Evolutionary conservation across 352 stramenopile species (phyloP).

Genomic region (Phytophthora rubi): DNA sequence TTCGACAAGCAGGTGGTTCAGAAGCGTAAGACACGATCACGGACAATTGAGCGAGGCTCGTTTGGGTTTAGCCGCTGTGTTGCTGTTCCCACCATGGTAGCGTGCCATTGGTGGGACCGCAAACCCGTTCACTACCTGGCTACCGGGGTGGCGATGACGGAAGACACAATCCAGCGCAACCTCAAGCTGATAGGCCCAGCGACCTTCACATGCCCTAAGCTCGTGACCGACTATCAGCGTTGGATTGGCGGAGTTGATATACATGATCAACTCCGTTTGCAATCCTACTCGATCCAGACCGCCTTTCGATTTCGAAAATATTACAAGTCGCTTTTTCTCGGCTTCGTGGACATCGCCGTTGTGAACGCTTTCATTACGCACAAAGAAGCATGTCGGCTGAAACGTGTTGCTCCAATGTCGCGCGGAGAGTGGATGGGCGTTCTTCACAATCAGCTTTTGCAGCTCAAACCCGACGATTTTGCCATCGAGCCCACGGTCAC

Average conservation of each 20-base stretch:
- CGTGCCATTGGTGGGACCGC: constrained; percentile 32
- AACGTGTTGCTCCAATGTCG: not conserved
- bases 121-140: constrained; percentile 44
- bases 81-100: constrained; percentile 21
- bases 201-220: constrained; percentile 20
- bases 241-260: constrained; percentile 1
- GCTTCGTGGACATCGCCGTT: not conserved
- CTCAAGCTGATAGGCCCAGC: constrained; percentile 13
- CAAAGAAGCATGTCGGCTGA: not conserved
- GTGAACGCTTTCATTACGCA: not conserved
- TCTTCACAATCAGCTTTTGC: not conserved
- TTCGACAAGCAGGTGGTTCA: constrained; percentile 15
- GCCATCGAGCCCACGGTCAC: not conserved
- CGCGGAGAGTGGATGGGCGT: not conserved
- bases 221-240: constrained; percentile 37
- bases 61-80: constrained; percentile 20
- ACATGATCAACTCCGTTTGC: not conserved
- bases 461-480: not conserved
- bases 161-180: constrained; percentile 23
- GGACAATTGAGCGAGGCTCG: constrained; percentile 15
- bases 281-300: not conserved
- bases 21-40: constrained; percentile 5
- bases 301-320: not conserved
- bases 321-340: not conserved
- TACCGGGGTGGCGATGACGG: constrained; percentile 18